These are phyloP conservation scores for Backusella luteola DNA, from an alignment of 192 early-diverging fungal species.

Conservation along the genomic window DNA sequence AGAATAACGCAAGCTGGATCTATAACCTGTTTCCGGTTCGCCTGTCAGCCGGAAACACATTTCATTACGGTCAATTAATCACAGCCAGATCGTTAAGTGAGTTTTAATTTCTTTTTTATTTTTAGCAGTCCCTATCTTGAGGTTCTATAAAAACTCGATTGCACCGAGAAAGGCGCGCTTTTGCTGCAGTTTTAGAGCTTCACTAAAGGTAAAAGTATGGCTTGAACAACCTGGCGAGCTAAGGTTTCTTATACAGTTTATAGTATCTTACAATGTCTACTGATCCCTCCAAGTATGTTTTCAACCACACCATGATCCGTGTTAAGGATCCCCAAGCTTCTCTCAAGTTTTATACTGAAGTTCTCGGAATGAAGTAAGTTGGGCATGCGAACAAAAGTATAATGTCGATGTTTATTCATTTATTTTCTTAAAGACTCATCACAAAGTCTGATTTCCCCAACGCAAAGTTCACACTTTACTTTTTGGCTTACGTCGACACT, in stretches of 20 bases:
- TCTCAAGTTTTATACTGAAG: constrained; percentile 69
- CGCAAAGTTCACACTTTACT: constrained; percentile 69
- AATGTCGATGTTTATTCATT: not conserved
- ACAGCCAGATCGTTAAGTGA: too few species aligned
- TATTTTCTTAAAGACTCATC: constrained; percentile 34
- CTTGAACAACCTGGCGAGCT: not conserved
- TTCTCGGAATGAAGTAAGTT: constrained; percentile 79
- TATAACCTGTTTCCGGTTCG: too few species aligned
- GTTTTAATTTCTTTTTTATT: too few species aligned
- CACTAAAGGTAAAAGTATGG: not conserved
- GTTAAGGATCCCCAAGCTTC: constrained; percentile 80
- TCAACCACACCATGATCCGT: constrained; percentile 87
- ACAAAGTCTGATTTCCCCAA: constrained; percentile 42
- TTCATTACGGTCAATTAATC: too few species aligned
- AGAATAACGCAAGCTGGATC: too few species aligned
- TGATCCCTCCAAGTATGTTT: constrained; percentile 31
- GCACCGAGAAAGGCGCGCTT: not conserved
- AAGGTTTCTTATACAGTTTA: not conserved
- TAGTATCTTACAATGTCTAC: constrained; percentile 21
- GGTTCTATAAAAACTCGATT: too few species aligned
- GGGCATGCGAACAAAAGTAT: not conserved
- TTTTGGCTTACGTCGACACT: constrained; percentile 64
- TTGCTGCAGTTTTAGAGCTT: not conserved
- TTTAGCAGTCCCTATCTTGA: too few species aligned
- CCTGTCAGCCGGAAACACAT: too few species aligned